Percentiles rank a stretch among this genome's conserved stretches.
phyloP scores from a whole-genome alignment of 1,284 basidiomycete genomes.

The Cryptococcus amylolentus region DNA sequence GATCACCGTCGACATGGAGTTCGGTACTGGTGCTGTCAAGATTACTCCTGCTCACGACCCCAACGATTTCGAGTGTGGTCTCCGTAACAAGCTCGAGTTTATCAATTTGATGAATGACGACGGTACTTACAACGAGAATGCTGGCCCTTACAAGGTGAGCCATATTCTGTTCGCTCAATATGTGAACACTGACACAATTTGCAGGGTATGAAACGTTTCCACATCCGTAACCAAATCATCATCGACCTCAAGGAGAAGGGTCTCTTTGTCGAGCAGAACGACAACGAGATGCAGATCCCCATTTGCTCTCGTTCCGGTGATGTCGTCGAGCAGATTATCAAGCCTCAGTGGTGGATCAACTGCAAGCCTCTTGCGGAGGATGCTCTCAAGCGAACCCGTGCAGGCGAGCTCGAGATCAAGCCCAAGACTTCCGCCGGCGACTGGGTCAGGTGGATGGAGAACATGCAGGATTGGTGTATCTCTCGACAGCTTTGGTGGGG shows the following conservation, averaged over 20 bases:
- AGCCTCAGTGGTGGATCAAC: conserved; percentile 99
- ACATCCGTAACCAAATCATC: conserved; percentile 80
- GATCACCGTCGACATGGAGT: conserved; percentile 87
- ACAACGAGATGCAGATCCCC: conserved; percentile 93
- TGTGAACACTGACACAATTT: neutral
- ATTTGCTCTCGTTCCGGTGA: conserved; percentile 94
- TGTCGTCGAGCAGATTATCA: conserved; percentile 90
- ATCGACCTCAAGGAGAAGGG: conserved; percentile 81
- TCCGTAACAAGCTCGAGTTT: conserved; percentile 84
- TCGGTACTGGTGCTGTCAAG: conserved; percentile 98
- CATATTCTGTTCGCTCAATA: too few species aligned
- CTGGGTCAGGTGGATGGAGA: conserved; percentile 95
- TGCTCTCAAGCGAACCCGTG: conserved; percentile 80
- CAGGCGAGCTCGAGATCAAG: conserved; percentile 76
- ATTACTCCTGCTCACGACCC: conserved; percentile 99
- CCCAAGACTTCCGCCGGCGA: conserved; percentile 87
- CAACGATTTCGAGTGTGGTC: conserved; percentile 94
- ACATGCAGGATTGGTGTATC: conserved; percentile 98
- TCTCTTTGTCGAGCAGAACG: conserved; percentile 85
- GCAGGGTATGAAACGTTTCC: conserved; percentile 94
- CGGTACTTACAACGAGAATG: conserved; percentile 90
- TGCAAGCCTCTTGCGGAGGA: conserved; percentile 90
- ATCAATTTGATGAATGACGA: conserved; percentile 97
- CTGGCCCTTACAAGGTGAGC: conserved; percentile 71
- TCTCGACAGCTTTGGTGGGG: conserved; percentile 99